phyloP scores from a whole-genome alignment of 1,284 basidiomycete species.

The Phaffia rhodozyma region DNA sequence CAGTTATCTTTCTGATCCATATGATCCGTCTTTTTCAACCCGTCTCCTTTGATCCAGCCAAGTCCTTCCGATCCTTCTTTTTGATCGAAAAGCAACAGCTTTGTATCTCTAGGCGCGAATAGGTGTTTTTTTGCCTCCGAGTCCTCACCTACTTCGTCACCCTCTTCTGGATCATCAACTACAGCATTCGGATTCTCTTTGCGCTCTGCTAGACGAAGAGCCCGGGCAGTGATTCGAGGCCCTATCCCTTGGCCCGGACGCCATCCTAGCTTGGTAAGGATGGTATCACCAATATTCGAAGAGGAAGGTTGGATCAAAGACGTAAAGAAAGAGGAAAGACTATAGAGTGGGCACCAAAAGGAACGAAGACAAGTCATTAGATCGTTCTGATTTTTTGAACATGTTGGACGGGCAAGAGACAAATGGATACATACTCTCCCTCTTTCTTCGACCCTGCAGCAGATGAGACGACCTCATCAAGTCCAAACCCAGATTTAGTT shows the following conservation, averaged over 20 bases:
- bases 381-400: too few species aligned
- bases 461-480: conserved; percentile 42
- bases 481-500: conserved; percentile 56
- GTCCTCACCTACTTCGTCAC: conserved; percentile 45
- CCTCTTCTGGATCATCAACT: conserved; percentile 26
- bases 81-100: conserved; percentile 47
- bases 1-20: neutral
- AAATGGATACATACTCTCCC: neutral
- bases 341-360: conserved; percentile 47
- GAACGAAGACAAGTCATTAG: conserved; percentile 39
- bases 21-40: conserved; percentile 39
- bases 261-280: conserved; percentile 95
- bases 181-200: conserved; percentile 22
- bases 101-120: conserved; percentile 71
- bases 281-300: conserved; percentile 55
- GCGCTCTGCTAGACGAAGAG: conserved; percentile 36
- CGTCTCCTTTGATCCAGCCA: conserved; percentile 56
- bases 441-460: neutral
- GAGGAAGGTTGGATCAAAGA: conserved; percentile 34
- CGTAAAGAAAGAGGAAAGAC: conserved; percentile 42
- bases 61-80: conserved; percentile 70
- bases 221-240: conserved; percentile 67
- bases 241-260: conserved; percentile 82
- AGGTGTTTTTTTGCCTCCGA: conserved; percentile 72
- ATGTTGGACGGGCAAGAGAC: neutral